Conservation (phyloP, 1,284 basidiomycete genomes). For the Cutaneotrichosporon spelunceum region DNA sequence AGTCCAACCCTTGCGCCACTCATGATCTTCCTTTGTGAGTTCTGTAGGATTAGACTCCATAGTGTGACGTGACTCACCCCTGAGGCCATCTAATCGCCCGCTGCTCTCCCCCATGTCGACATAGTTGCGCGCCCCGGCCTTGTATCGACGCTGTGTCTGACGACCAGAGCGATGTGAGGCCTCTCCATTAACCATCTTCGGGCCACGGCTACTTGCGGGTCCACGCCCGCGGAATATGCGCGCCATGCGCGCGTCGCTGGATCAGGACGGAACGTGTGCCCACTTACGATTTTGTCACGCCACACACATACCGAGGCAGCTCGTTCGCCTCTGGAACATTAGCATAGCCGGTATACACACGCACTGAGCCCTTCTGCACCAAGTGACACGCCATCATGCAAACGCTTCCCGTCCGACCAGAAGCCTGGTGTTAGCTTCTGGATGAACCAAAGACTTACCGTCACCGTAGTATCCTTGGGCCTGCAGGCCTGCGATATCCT, state of each 20-base stretch:
- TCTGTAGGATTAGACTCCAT: conserved; percentile 21
- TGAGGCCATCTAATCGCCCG: conserved; percentile 37
- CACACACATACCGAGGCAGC: conserved; percentile 49
- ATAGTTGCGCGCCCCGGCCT: conserved; percentile 37
- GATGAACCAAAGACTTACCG: conserved; percentile 27
- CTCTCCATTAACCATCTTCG: conserved; percentile 42
- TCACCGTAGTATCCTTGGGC: conserved; percentile 47
- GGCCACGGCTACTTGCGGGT: conserved; percentile 26
- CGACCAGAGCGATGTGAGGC: conserved; percentile 43
- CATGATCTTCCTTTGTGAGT: conserved; percentile 43
- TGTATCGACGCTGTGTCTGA: conserved; percentile 42
- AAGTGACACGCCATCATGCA: conserved; percentile 40
- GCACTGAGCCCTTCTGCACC: conserved; percentile 42
- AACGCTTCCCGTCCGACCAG: conserved; percentile 46
- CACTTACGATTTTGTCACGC: conserved; percentile 41
- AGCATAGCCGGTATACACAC: conserved; percentile 7
- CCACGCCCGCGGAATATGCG: conserved; percentile 26
- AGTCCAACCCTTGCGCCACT: conserved; percentile 31
- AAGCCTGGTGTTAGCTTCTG: conserved; percentile 31
- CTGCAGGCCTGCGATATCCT: conserved; percentile 42
- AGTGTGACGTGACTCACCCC: conserved; percentile 24
- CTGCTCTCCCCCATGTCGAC: conserved; percentile 43
- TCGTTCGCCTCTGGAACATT: conserved; percentile 31
- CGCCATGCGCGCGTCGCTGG: conserved; percentile 41
- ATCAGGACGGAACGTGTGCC: background rate